A percentile compares a stretch with the other conserved stretches of the same genome.
Evolutionary conservation across 352 stramenopile species (phyloP).

Genomic region (Detonula confervacea): DNA sequence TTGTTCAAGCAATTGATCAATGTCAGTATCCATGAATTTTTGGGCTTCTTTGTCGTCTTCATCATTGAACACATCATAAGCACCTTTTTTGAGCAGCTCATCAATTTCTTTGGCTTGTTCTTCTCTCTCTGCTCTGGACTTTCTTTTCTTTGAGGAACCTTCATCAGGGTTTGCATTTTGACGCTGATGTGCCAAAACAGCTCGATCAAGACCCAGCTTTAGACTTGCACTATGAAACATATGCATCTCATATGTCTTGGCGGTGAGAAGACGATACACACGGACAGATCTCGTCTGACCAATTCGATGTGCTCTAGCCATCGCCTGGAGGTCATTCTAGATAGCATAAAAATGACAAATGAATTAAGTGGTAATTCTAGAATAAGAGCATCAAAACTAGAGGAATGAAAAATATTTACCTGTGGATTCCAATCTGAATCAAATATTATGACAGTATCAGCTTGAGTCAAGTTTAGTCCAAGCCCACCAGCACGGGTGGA

Average conservation of each 20-base stretch:
- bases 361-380: not conserved
- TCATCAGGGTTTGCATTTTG: slow-evolving; percentile 74
- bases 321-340: slow-evolving; percentile 74
- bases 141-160: slow-evolving; percentile 85
- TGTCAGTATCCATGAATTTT: slow-evolving; percentile 92
- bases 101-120: slow-evolving; percentile 92
- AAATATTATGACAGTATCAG: slow-evolving; percentile 99
- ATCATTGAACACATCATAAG: slow-evolving; percentile 98
- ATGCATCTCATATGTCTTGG: slow-evolving; percentile 99
- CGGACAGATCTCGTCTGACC: slow-evolving; percentile 97
- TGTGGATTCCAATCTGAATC: slow-evolving; percentile 98
- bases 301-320: slow-evolving; percentile 96
- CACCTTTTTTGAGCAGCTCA: slow-evolving; percentile 93
- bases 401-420: slow-evolving; percentile 20
- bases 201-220: slow-evolving; percentile 98
- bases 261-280: slow-evolving; percentile 97
- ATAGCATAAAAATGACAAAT: not conserved
- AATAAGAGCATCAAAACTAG: not conserved
- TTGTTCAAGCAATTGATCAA: slow-evolving; percentile 92
- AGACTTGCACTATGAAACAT: slow-evolving; percentile 99
- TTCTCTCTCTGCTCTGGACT: slow-evolving; percentile 85
- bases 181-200: slow-evolving; percentile 94
- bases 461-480: slow-evolving; percentile 93
- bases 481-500: slow-evolving; percentile 95
- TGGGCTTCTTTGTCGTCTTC: slow-evolving; percentile 93